Percentiles rank a stretch among this genome's conserved stretches.
These are phyloP conservation scores for Dendrothele bispora DNA, from an alignment of 768 basidiomycete genomes.

Conservation along the genomic window DNA sequence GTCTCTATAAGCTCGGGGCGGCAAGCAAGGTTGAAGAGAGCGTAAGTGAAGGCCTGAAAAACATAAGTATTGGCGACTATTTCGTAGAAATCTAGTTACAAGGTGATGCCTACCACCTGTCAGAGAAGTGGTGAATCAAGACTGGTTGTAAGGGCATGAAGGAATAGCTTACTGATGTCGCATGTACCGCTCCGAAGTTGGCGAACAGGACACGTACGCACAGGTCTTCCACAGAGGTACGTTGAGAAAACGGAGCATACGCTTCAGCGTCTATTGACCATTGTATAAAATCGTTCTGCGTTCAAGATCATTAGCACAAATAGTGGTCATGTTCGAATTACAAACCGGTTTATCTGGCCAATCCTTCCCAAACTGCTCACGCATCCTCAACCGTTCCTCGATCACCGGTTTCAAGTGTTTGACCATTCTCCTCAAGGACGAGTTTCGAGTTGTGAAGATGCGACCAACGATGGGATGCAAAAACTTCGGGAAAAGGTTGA, in stretches of 20 bases:
- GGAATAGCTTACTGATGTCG: conserved; percentile 7
- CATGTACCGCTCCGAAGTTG: conserved; percentile 36
- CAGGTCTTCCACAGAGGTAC: conserved; percentile 15
- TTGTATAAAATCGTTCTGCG: conserved; percentile 7
- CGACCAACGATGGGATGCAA: conserved; percentile 22
- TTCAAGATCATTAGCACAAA: background rate
- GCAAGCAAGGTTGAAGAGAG: conserved; percentile 20
- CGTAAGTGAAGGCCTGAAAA: conserved; percentile 17
- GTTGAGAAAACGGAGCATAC: conserved; percentile 13
- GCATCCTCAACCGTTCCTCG: conserved; percentile 21
- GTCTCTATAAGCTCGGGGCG: conserved; percentile 18
- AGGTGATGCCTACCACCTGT: background rate
- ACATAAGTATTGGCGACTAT: too few relatives aligned
- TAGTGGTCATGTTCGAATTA: background rate
- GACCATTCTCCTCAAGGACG: conserved; percentile 14
- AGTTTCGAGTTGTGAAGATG: background rate
- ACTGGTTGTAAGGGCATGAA: too few relatives aligned
- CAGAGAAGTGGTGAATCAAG: too few relatives aligned
- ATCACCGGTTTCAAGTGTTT: conserved; percentile 24
- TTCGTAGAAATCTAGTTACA: too few relatives aligned
- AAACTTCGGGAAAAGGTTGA: conserved; percentile 32
- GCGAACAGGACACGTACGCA: conserved; percentile 19
- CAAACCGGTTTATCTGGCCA: conserved; percentile 28
- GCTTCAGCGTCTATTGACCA: conserved; percentile 29
- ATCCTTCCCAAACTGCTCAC: conserved; percentile 20